phyloP scores from a whole-genome alignment of 176 grass and related monocot genomes.

The Oropetium thomaeum region DNA sequence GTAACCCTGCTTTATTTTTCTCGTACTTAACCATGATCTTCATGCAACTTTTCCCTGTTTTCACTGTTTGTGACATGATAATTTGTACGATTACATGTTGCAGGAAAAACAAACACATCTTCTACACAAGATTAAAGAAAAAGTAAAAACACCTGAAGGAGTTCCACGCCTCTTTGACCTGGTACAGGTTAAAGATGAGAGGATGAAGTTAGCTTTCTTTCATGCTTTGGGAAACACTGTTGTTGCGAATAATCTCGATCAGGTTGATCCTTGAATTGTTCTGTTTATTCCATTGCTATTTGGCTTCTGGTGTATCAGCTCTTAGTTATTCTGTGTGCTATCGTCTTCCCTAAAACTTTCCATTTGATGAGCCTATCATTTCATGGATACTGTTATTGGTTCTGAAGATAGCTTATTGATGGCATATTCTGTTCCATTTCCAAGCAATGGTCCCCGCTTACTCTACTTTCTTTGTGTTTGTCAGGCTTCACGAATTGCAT shows the following conservation, averaged over 20 bases:
- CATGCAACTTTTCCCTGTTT: slow-evolving; percentile 9
- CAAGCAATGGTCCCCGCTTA: background rate
- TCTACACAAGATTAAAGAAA: slow-evolving; percentile 51
- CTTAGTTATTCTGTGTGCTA: background rate
- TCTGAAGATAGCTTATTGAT: slow-evolving; percentile 7
- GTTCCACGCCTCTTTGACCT: slow-evolving; percentile 94
- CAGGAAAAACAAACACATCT: slow-evolving; percentile 88
- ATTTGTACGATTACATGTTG: slow-evolving; percentile 16
- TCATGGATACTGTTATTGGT: background rate
- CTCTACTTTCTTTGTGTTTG: slow-evolving; percentile 26
- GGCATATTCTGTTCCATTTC: background rate
- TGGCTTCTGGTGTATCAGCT: background rate
- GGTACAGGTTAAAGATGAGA: slow-evolving; percentile 86
- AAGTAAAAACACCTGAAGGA: slow-evolving; percentile 73
- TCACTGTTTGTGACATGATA: slow-evolving; percentile 19
- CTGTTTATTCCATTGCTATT: slow-evolving; percentile 26
- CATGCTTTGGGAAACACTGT: slow-evolving; percentile 76
- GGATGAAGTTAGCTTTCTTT: slow-evolving; percentile 78
- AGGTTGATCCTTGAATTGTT: slow-evolving; percentile 54
- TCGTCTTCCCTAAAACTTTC: slow-evolving; percentile 10
- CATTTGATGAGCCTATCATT: background rate
- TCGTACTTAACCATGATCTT: slow-evolving; percentile 1
- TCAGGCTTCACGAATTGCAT: slow-evolving; percentile 91
- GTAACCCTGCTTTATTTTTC: slow-evolving; percentile 40
- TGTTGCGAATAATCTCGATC: slow-evolving; percentile 81